Evolutionary conservation across 73 alveolate species (phyloP).

Genomic region (Paramecium biaurelia): DNA sequence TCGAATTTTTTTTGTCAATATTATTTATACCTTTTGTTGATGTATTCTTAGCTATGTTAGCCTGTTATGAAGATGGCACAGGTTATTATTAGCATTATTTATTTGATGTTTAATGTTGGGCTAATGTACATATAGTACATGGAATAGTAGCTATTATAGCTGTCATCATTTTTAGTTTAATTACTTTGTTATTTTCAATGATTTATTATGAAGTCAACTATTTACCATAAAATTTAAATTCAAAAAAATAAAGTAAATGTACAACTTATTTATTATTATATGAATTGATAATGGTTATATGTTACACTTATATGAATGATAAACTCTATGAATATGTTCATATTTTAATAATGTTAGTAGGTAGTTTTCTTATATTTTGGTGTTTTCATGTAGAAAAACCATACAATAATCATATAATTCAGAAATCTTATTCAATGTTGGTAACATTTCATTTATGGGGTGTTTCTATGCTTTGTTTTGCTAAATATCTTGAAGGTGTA

Average conservation of each 20-base stretch:
- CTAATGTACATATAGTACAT: slow-evolving; percentile 36
- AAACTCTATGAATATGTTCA: slow-evolving; percentile 29
- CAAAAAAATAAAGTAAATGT: background rate
- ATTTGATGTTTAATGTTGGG: slow-evolving; percentile 38
- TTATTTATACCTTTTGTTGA: background rate
- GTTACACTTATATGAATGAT: slow-evolving; percentile 14
- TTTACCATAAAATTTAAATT: background rate
- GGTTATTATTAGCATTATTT: background rate
- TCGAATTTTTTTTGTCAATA: background rate
- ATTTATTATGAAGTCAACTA: slow-evolving; percentile 2
- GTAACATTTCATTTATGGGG: slow-evolving; percentile 53
- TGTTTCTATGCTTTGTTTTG: slow-evolving; percentile 46
- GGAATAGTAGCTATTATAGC: slow-evolving; percentile 10
- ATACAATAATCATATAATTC: background rate
- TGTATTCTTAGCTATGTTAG: background rate
- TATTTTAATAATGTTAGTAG: background rate
- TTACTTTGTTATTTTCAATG: background rate
- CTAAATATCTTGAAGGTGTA: slow-evolving; percentile 40
- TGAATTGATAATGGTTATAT: background rate
- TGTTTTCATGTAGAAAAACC: slow-evolving; percentile 43
- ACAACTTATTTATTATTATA: background rate
- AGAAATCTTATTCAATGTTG: slow-evolving; percentile 34
- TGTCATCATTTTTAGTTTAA: background rate
- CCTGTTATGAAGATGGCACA: background rate
- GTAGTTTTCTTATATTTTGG: slow-evolving; percentile 33